phyloP scores from a whole-genome alignment of 352 stramenopile genomes.

The Elongisporangium anandrum region DNA sequence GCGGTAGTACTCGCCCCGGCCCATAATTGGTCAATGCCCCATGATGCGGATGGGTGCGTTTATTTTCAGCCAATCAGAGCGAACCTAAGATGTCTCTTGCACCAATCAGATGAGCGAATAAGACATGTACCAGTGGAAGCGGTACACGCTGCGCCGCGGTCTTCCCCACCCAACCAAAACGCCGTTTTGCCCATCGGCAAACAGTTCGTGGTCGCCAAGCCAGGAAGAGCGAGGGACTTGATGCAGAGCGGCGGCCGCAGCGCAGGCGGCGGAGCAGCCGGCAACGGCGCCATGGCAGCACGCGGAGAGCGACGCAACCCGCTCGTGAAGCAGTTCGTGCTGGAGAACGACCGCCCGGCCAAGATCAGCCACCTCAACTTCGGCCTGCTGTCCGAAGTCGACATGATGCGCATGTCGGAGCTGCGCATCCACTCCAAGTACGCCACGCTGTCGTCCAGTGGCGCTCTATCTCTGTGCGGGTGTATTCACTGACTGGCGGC shows the following conservation, averaged over 20 bases:
- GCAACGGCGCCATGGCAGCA: conserved; percentile 11
- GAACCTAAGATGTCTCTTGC: no score
- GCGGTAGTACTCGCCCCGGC: conserved; percentile 86
- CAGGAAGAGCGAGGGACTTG: not conserved
- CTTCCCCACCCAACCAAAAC: no score
- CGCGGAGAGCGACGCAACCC: conserved; percentile 72
- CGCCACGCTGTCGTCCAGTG: conserved; percentile 1
- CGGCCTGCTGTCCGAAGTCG: conserved; percentile 91
- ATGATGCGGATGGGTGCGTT: no score
- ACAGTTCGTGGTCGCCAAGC: not conserved
- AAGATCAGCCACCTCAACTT: conserved; percentile 99
- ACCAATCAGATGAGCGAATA: no score
- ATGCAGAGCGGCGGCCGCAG: conserved; percentile 31
- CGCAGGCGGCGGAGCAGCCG: conserved; percentile 5
- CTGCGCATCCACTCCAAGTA: conserved; percentile 90
- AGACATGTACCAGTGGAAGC: no score
- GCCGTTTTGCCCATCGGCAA: no score
- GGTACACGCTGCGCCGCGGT: no score
- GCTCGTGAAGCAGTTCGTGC: conserved; percentile 87
- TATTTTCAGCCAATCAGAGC: no score
- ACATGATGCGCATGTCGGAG: conserved; percentile 96
- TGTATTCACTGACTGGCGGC: not conserved
- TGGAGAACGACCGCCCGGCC: conserved; percentile 84
- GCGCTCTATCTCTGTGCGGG: no score
- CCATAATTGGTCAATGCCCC: conserved; percentile 51